A percentile compares a stretch with the other conserved stretches of the same genome.
Evolutionary conservation across 495 filamentous ascomycete species (phyloP).

Genomic region (Podospora didyma): DNA sequence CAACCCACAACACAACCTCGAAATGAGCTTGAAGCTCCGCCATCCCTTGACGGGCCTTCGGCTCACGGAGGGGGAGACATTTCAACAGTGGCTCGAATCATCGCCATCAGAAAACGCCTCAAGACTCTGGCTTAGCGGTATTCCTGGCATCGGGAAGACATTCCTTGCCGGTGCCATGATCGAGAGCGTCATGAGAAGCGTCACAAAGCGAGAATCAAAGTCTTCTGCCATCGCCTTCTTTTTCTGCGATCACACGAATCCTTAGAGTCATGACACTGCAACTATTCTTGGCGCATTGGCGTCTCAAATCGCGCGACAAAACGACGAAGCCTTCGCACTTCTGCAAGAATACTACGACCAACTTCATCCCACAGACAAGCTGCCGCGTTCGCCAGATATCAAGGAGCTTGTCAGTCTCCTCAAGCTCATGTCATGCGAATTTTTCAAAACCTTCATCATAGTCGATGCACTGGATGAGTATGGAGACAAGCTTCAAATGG

Average conservation of each 20-base stretch:
- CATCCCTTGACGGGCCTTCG: constrained; percentile 34
- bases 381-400: neutral
- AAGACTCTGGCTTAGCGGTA: constrained; percentile 38
- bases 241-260: neutral
- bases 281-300: constrained; percentile 33
- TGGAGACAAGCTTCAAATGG: neutral
- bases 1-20: constrained; percentile 5
- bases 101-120: neutral
- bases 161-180: constrained; percentile 27
- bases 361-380: constrained; percentile 5
- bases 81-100: constrained; percentile 25
- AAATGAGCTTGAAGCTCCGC: constrained; percentile 26
- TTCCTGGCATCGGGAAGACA: constrained; percentile 41
- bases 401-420: constrained; percentile 14
- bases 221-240: neutral
- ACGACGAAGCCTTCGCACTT: constrained; percentile 25
- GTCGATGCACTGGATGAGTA: constrained; percentile 14
- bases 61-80: constrained; percentile 25
- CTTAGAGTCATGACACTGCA: neutral
- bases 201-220: neutral
- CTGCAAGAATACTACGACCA: constrained; percentile 21
- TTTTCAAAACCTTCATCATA: constrained; percentile 21
- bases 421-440: constrained; percentile 14
- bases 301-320: constrained; percentile 30
- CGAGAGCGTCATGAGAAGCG: neutral